Conservation (phyloP, 2,329 filamentous ascomycete genomes). For the Blumeria graminis region DNA sequence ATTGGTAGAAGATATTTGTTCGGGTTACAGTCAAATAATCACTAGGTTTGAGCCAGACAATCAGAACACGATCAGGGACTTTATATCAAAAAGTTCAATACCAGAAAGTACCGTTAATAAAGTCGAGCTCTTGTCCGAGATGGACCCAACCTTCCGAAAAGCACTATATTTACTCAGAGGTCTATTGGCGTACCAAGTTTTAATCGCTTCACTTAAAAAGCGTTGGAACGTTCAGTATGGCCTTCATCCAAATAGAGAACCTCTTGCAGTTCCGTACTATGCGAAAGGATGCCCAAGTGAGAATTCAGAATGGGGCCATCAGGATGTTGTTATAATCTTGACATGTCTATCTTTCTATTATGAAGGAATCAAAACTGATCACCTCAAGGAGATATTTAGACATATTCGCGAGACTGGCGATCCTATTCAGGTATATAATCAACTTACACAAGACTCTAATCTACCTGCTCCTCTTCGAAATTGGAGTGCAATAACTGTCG, state of each 20-base stretch:
- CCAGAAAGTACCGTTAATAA: neutral
- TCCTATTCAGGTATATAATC: conserved; percentile 28
- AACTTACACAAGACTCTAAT: conserved; percentile 19
- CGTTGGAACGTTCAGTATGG: conserved; percentile 37
- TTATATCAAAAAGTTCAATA: neutral
- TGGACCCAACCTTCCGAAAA: conserved; percentile 8
- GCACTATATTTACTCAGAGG: conserved; percentile 24
- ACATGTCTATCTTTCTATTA: conserved; percentile 47
- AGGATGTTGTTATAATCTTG: conserved; percentile 37
- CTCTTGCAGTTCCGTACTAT: conserved; percentile 40
- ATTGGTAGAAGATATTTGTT: conserved; percentile 15
- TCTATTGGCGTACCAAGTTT: conserved; percentile 23
- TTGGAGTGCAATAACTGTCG: conserved; percentile 32
- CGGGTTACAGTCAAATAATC: conserved; percentile 8
- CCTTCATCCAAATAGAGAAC: conserved; percentile 25
- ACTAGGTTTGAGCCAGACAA: neutral
- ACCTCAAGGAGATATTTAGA: conserved; percentile 18
- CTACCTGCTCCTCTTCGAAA: conserved; percentile 23
- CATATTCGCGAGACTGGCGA: conserved; percentile 29
- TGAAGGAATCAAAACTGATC: conserved; percentile 23
- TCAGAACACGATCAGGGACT: neutral
- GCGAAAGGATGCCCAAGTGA: conserved; percentile 39
- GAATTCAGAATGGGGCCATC: conserved; percentile 41
- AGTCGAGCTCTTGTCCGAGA: neutral
- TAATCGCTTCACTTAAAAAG: conserved; percentile 25